These are phyloP conservation scores for Brassica incana DNA, from an alignment of 345 rosid genomes.

Conservation along the genomic window DNA sequence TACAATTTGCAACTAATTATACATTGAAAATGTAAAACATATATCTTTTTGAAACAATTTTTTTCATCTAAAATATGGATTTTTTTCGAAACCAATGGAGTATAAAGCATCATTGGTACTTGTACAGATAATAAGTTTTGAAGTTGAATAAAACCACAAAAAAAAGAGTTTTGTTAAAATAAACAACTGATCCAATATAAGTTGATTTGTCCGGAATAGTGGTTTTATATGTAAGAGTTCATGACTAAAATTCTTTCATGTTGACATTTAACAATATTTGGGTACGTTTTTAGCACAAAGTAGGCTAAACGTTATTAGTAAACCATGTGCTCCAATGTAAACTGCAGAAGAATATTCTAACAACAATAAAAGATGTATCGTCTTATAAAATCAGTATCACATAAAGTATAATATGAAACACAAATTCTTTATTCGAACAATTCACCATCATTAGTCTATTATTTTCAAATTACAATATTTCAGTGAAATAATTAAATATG, in stretches of 20 bases:
- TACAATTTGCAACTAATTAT: too few relatives aligned
- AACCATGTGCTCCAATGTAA: slow-evolving; percentile 27
- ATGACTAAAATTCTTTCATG: not conserved
- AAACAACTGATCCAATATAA: not conserved
- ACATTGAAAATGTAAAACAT: too few relatives aligned
- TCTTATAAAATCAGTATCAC: slow-evolving; percentile 6
- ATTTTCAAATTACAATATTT: not conserved
- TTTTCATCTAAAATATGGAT: too few relatives aligned
- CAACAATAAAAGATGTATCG: slow-evolving; percentile 14
- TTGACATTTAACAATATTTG: slow-evolving; percentile 18
- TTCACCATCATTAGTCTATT: not conserved
- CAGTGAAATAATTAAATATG: not conserved
- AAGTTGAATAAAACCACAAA: not conserved
- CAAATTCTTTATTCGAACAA: slow-evolving; percentile 22
- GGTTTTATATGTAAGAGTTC: not conserved
- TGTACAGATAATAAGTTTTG: not conserved
- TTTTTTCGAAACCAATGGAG: too few relatives aligned
- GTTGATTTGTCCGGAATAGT: not conserved
- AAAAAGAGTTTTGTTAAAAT: not conserved
- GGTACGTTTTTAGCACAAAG: slow-evolving; percentile 10
- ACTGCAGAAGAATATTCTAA: slow-evolving; percentile 18
- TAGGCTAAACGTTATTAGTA: slow-evolving; percentile 24
- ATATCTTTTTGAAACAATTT: too few relatives aligned
- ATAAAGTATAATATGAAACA: slow-evolving; percentile 9
- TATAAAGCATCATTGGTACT: not conserved